Evolutionary conservation across 192 early-diverging fungal genomes (phyloP).

Genomic region (Anaeromyces robustus): DNA sequence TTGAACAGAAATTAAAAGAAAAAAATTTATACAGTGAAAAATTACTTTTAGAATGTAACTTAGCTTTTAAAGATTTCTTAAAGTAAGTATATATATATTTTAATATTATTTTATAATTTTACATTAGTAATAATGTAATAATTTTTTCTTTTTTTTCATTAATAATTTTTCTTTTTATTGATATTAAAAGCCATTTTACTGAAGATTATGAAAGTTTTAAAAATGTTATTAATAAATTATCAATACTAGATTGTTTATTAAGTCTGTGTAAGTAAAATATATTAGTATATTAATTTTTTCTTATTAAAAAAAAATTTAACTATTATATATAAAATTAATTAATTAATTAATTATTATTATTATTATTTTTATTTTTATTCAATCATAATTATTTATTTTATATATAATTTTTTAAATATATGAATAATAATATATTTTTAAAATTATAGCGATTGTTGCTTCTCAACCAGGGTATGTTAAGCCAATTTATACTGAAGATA

Average conservation of each 20-base stretch:
- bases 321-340: too few species aligned
- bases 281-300: too few species aligned
- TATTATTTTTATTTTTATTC: too few species aligned
- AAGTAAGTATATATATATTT: not conserved
- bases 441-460: conserved; percentile 23
- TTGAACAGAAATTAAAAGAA: conserved; percentile 32
- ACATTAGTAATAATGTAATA: too few species aligned
- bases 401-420: too few species aligned
- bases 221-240: conserved; percentile 31
- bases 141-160: too few species aligned
- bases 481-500: conserved; percentile 30
- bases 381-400: too few species aligned
- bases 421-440: too few species aligned
- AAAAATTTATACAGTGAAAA: conserved; percentile 35
- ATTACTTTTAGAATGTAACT: conserved; percentile 32
- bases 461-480: conserved; percentile 35
- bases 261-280: conserved; percentile 19
- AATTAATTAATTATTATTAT: too few species aligned
- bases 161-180: not conserved
- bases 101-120: not conserved
- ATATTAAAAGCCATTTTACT: conserved; percentile 22
- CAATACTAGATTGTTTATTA: conserved; percentile 49
- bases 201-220: conserved; percentile 39
- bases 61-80: conserved; percentile 32
- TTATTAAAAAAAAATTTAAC: too few species aligned